Base-by-base conservation (phyloP, 306 rosid genomes). In the Mucuna pruriens region DNA sequence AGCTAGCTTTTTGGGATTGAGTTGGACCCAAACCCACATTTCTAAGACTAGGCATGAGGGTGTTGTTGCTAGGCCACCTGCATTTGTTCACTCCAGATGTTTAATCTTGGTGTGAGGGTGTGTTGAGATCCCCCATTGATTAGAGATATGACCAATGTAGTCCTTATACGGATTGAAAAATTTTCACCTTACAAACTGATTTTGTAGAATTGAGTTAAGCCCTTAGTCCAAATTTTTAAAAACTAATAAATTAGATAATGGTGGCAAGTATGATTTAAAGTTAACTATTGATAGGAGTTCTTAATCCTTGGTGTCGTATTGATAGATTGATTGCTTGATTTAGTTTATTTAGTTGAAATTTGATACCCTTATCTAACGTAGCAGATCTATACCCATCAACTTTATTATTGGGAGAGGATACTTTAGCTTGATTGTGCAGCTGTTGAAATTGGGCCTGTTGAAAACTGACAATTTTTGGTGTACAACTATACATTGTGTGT, bases 351-450 rank as follows among this genome's bases (percentile, higher is more conserved):
- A 58, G 49, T 34, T 45, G 15, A 45, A 70, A 62, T 77, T 17
- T 77, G 51, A 68, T 70, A 48, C 36, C 52, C 16, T 83, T 64
- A 48, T 61, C 68, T 55, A 67, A 48, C 36, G 9, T 36, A 66
- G 80, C 55, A 61, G 79, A 71, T 83, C 11, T 39, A 62, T 77
- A 70, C 51, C 68, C 16, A 73, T 63, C 39, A 49, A 58, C 19
- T 77, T 46, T 77, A 71, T 49, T 71, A 10, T 71, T 52, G 69
- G 86, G 16, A 63, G 69, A 15, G 40, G 54, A 36, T 63, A 51
- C 70, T 62, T 71, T 9, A 29, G 75, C 70, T 62, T 78, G 65
- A 65, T 65, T 65, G 42, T 83, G 76, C 38, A 61, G 61, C 83
- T 61, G 57, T 38, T 71, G 33, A 62, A 62, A 62, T 39, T 39